These are phyloP conservation scores for Pyricularia sp. DNA, from an alignment of 2,329 filamentous ascomycete genomes.

Conservation along the genomic window DNA sequence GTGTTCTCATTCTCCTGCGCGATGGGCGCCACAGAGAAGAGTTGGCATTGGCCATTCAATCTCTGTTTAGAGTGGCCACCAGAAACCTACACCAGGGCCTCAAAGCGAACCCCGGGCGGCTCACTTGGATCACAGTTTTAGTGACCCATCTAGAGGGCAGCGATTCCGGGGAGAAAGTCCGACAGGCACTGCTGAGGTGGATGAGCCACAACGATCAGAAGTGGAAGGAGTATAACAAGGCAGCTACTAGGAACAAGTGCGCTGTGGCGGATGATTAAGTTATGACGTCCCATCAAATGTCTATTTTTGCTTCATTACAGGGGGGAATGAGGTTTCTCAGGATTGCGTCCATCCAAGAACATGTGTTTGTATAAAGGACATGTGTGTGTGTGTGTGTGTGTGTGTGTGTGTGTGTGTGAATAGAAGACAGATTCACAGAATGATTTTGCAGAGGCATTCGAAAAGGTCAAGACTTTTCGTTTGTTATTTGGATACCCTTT, in stretches of 20 bases:
- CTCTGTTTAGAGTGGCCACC: slow-evolving; percentile 23
- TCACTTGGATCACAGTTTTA: slow-evolving; percentile 25
- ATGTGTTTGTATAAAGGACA: neutral
- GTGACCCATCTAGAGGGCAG: slow-evolving; percentile 17
- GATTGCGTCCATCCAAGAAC: neutral
- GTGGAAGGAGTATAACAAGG: neutral
- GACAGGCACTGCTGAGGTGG: neutral
- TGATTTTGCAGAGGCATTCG: neutral
- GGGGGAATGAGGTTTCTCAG: too few relatives aligned
- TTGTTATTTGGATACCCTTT: neutral
- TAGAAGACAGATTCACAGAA: neutral
- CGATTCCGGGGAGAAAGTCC: neutral
- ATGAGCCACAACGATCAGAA: neutral
- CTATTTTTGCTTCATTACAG: too few relatives aligned
- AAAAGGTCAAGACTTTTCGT: neutral
- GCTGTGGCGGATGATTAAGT: neutral
- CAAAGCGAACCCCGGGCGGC: slow-evolving; percentile 23
- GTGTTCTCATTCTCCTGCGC: slow-evolving; percentile 8
- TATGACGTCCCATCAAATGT: neutral
- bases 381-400: neutral
- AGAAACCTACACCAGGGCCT: slow-evolving; percentile 22
- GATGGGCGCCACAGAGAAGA: neutral
- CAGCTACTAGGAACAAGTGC: neutral
- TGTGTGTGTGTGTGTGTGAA: neutral
- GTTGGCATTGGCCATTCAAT: slow-evolving; percentile 12